Evolutionary conservation across 2,329 filamentous ascomycete species (phyloP).

Genomic region (Botrytis medusae): DNA sequence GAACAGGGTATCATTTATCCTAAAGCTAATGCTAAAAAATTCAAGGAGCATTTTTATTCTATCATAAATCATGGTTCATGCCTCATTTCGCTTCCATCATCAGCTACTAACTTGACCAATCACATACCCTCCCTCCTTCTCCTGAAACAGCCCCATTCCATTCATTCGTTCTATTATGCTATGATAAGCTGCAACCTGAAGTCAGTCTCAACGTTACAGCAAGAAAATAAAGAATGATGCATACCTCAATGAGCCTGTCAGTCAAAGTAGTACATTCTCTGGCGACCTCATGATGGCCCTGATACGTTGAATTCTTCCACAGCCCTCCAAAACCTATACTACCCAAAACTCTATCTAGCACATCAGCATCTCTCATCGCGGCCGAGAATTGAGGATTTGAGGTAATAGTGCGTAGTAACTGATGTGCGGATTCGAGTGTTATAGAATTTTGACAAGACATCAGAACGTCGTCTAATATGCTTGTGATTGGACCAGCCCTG

Average conservation of each 20-base stretch:
- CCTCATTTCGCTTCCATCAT: conserved; percentile 5
- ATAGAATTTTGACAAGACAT: conserved; percentile 59
- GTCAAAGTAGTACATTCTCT: conserved; percentile 38
- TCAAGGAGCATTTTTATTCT: conserved; percentile 5
- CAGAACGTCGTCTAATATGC: conserved; percentile 61
- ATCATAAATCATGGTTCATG: conserved; percentile 19
- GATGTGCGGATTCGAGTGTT: conserved; percentile 61
- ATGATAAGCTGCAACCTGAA: conserved; percentile 25
- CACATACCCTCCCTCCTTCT: not conserved
- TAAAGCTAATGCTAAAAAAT: conserved; percentile 15
- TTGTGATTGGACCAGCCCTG: conserved; percentile 56
- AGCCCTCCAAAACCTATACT: conserved; percentile 64
- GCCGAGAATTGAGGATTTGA: conserved; percentile 52
- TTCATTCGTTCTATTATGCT: conserved; percentile 3
- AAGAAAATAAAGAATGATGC: conserved; percentile 8
- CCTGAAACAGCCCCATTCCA: too few relatives aligned
- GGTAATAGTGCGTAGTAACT: conserved; percentile 58
- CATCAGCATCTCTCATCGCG: conserved; percentile 49
- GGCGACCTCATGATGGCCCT: conserved; percentile 36
- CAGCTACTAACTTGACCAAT: not conserved
- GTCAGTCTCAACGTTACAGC: not conserved
- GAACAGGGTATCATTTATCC: conserved; percentile 22
- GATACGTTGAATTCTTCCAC: conserved; percentile 49
- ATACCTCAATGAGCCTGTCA: conserved; percentile 38
- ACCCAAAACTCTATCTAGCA: conserved; percentile 54